Base-by-base conservation (phyloP, 306 rosid genomes). In the Fragaria vesca region DNA sequence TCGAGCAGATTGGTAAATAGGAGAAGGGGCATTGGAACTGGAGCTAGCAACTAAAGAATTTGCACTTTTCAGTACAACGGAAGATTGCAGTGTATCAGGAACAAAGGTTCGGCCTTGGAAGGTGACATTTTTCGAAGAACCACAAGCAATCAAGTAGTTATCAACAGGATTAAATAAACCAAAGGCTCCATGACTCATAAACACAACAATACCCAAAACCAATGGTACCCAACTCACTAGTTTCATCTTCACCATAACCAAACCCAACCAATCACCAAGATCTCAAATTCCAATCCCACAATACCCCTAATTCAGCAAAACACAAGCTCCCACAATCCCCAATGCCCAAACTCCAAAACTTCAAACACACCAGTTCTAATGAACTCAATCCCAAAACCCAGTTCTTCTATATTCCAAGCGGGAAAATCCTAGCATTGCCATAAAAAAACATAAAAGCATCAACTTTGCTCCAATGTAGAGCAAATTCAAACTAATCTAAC, bases 61-160 rank as follows among this genome's bases (percentile, higher is more conserved):
- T 46, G 82, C 92, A 46, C 82, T 57, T 81, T 89, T 85, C 36
- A 85, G 78, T 66, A 82, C 89, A n/a, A 85, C 62, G 21, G 90
- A 78, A 76, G 92, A 83, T 79, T 87, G 90, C 40, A 48, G 88
- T 57, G 90, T 86, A 83, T 94, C 98, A 50, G 95, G 95, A 81
- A 92, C 92, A 69, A 85, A 94, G 69, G 88, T 90, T 17, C 95
- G 88, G 43, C 80, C 90, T 83, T 90, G 96, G 65, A 85, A 94
- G 77, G 78, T 82, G 73, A 94, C 78, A 45, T 69, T 89, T 77
- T 85, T 80, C 0, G 93, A 69, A 36, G 98, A 87, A 75, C 98
- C 98, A 78, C 98, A 94, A 48, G 91, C 88, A 81, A 94, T 86
- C 71, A 92, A 75, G 83, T 90, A 92, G 85, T 90, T 92, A 78